Base-by-base conservation (phyloP, 495 filamentous ascomycete species). In the Penicillium diatomitis region DNA sequence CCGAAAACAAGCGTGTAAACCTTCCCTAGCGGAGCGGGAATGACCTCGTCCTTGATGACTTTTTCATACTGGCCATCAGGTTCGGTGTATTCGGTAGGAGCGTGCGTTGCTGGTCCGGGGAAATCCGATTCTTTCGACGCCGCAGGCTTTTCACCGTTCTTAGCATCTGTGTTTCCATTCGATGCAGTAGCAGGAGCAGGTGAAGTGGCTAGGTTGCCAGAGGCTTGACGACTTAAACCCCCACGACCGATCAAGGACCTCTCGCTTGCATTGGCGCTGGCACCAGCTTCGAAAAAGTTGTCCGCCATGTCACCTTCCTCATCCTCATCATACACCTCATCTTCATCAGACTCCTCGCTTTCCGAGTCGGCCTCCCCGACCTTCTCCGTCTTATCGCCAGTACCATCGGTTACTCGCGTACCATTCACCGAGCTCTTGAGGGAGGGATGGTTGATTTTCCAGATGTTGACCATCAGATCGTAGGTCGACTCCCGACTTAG, bases 391-490 rank as follows among this genome's bases (percentile, higher is more conserved):
- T 91, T 91, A 64, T 95, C 89, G 37, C 82, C 84, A 4, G 86
- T 88, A 2, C 86, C 87, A 32, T 83, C 77, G 44, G 85, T 84
- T 1, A 96, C 74, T 20, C 82, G 75, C 32, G 90, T 89, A 6
- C 92, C 90, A 52, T 95, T 95, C 5, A 90, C 72, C 32, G 87
- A 89, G 62, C 87, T 91, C 60, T 90, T 85, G 11, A 99, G 65
- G 52, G 85, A 82, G 5, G 94, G 91, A 61, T 97, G 92, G 32
- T 86, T 91, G 37, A 96, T 84, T 59, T 95, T 96, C 92, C 92
- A 99, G 47, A 99, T 96, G 42, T 90, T 90, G 61, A 97, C 85
- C 64, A 99, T 86, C 27, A 99, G 73, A 61, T 97, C 92, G 64
- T 97, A 99, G 0, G 92, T 97, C 4, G 90, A 87, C 67, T 99